Conservation (phyloP, 1,284 basidiomycete genomes). For the Ceratobasidium papillatum region DNA sequence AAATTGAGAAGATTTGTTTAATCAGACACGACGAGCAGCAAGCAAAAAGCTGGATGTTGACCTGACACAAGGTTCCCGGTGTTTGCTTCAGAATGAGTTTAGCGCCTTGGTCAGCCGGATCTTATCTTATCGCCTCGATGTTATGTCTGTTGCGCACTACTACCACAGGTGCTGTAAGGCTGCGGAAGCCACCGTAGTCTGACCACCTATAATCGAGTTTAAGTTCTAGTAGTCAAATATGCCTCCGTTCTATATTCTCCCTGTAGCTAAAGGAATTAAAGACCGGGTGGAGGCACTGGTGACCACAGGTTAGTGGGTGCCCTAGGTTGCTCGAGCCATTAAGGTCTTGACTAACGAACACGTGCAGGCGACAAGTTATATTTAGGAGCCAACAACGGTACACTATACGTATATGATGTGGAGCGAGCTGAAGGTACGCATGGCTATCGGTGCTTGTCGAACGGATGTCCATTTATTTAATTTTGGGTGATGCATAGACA, state of each 20-base stretch:
- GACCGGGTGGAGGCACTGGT: conserved; percentile 53
- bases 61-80: no score
- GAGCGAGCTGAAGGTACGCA: conserved; percentile 54
- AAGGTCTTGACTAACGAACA: conserved; percentile 53
- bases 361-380: conserved; percentile 77
- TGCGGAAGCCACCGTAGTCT: background rate
- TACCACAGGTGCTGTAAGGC: background rate
- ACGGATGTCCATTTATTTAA: background rate
- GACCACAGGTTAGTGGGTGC: conserved; percentile 46
- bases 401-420: conserved; percentile 70
- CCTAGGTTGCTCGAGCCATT: conserved; percentile 50
- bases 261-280: conserved; percentile 54
- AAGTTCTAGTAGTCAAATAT: conserved; percentile 34
- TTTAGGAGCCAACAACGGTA: conserved; percentile 76
- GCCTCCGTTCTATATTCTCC: conserved; percentile 47
- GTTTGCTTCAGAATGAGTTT: no score
- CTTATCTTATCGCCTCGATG: background rate
- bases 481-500: conserved; percentile 47
- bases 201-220: background rate
- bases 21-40: no score
- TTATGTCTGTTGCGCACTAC: background rate
- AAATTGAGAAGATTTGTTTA: no score
- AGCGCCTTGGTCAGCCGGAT: background rate
- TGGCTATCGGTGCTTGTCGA: conserved; percentile 37
- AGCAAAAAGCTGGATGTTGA: no score